Conservation (phyloP, 163 green algal species). For the Scenedesmus sp. region DNA sequence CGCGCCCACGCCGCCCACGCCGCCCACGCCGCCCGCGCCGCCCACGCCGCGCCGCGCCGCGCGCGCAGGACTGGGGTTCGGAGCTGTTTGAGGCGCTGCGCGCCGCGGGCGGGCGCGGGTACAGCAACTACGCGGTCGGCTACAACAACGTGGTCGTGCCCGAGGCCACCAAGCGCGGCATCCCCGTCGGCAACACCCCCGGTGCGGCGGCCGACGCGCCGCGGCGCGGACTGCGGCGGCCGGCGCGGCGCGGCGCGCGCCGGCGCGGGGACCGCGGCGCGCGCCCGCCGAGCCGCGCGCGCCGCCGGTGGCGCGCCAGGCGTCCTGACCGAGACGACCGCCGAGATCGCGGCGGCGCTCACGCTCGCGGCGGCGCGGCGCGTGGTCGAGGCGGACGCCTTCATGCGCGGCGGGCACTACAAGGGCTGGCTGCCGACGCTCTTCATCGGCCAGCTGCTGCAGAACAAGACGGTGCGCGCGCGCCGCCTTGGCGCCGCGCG, state of each 20-base stretch:
- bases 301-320: too few species aligned
- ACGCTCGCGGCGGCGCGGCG: constrained; percentile 90
- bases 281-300: too few species aligned
- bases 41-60: too few species aligned
- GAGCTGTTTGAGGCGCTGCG: constrained; percentile 92
- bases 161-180: constrained; percentile 88
- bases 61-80: constrained; percentile 86
- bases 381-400: constrained; percentile 93
- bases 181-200: constrained; percentile 97
- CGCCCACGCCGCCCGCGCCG: too few species aligned
- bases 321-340: constrained; percentile 97
- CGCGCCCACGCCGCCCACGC: too few species aligned
- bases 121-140: constrained; percentile 98
- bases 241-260: too few species aligned
- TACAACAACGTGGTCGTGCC: constrained; percentile 98
- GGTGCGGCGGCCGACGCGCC: constrained; percentile 55
- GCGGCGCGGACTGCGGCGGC: too few species aligned
- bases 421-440: constrained; percentile 96
- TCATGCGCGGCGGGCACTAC: constrained; percentile 96
- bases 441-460: constrained; percentile 85
- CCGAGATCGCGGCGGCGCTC: constrained; percentile 94
- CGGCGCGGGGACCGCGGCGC: too few species aligned
- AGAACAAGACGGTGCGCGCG: constrained; percentile 84
- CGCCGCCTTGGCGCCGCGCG: too few species aligned
- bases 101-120: constrained; percentile 84